Evolutionary conservation across 768 basidiomycete species (phyloP), one percentile per base, ranked within the genome.

Genomic region (Lyophyllum semitale): DNA sequence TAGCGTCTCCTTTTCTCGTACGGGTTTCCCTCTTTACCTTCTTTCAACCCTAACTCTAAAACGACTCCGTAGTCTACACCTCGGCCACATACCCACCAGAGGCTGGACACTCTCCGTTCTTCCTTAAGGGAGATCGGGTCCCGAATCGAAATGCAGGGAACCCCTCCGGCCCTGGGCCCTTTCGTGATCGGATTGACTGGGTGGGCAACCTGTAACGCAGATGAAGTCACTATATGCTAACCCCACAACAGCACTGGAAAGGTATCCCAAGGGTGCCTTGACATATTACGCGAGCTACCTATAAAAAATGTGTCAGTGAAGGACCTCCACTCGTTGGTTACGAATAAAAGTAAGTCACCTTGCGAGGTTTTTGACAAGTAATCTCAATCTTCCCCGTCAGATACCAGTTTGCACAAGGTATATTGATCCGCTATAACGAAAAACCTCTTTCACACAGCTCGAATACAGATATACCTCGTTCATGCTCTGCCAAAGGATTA

Each of bases 151-250:
- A 63, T 71, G 32, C 73, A 83, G 35, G 87, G 88, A 1, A 86
- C 84, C 1, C 85, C 88, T 5, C 68, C 69, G n/a, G 71, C 72
- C 8, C 73, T 88, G 1, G 93, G 91, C 2, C 94, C 95, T 0
- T 83, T 91, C 32, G 80, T 95, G 0, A 81, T 94, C 48, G 89
- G 91, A 17, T 65, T 95, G 41, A 95, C 93, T 22, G 93, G 93
- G 91, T 92, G 66, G 46, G 77, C 64, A 0, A 27, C 40, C 40
- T 29, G 12, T 17, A 15, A 29, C 27, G 15, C 12, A 13, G 20
- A 25, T 51, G 11, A 37, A 15, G 32, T 8, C 37, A 4, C 13
- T 48, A 1, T 45, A 29, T 30, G 29, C 43, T 43, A 22, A 56
- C 44, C 30, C 51, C 9, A 47, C 27, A 33, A 51, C 42, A 93